Conservation (phyloP, 305 asterid species). For the Fraxinus sp. region DNA sequence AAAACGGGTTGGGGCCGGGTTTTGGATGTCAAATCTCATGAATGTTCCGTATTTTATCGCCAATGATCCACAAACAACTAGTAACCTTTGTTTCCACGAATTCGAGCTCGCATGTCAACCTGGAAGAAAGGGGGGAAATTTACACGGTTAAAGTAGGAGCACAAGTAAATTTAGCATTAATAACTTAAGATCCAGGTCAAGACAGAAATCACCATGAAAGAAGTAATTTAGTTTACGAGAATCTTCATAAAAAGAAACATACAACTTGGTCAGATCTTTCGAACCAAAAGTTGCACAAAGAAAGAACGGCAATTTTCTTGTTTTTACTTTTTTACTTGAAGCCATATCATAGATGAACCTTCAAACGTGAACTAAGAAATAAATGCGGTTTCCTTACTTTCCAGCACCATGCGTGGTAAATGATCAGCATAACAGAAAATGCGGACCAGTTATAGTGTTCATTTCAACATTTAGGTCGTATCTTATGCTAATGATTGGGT, state of each 20-base stretch:
- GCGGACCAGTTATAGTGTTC: background rate
- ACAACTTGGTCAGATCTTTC: background rate
- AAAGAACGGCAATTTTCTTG: background rate
- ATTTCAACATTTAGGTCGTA: background rate
- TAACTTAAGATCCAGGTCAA: background rate
- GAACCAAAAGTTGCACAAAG: background rate
- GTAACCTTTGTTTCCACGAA: constrained; percentile 90
- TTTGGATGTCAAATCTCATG: constrained; percentile 2
- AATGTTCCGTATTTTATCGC: background rate
- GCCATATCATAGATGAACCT: background rate
- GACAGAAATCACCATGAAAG: background rate
- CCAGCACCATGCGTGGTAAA: background rate
- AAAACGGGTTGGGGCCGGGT: background rate
- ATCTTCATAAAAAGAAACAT: background rate
- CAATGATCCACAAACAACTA: constrained; percentile 25
- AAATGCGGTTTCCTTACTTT: background rate
- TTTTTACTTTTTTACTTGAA: background rate
- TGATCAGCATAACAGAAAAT: background rate
- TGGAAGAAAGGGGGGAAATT: constrained; percentile 24
- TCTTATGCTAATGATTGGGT: background rate
- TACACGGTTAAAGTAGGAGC: background rate
- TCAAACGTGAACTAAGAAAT: background rate
- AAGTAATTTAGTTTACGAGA: background rate
- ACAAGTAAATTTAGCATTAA: background rate
- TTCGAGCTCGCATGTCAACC: constrained; percentile 95